Conservation (phyloP, 148 eudicot species). For the Arbutus unedo region DNA sequence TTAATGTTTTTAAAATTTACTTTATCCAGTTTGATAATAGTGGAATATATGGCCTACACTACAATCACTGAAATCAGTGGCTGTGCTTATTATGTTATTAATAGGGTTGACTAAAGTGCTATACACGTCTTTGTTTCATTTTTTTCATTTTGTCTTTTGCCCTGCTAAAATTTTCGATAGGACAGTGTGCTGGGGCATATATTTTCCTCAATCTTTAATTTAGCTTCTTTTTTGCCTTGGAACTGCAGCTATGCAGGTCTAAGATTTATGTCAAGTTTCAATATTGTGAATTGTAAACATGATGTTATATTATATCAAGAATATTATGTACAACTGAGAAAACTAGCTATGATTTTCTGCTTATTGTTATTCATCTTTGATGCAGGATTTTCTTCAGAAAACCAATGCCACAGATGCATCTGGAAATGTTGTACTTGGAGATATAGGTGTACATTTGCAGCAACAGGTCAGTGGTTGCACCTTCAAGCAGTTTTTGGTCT, state of each 20-base stretch:
- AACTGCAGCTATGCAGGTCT: background rate
- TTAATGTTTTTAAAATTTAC: background rate
- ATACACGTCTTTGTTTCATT: background rate
- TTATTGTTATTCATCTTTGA: background rate
- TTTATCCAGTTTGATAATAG: background rate
- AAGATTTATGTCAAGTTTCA: background rate
- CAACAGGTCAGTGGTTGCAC: slow-evolving; percentile 61
- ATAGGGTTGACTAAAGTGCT: background rate
- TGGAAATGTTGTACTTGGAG: slow-evolving; percentile 77
- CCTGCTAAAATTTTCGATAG: background rate
- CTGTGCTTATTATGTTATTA: background rate
- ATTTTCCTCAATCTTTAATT: background rate
- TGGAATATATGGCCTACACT: background rate
- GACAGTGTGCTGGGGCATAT: background rate
- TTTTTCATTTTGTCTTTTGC: background rate
- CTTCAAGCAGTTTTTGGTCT: background rate
- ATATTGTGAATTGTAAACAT: background rate
- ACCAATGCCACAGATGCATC: slow-evolving; percentile 91
- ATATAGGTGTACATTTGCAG: slow-evolving; percentile 88
- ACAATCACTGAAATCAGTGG: background rate
- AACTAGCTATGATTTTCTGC: background rate
- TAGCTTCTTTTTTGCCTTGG: background rate
- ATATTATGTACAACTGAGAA: background rate
- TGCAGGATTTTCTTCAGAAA: slow-evolving; percentile 72
- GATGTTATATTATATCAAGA: background rate